Evolutionary conservation across 2,329 filamentous ascomycete species (phyloP), one percentile per base, ranked within the genome.

Genomic region (Colletotrichum tamarilloi): DNA sequence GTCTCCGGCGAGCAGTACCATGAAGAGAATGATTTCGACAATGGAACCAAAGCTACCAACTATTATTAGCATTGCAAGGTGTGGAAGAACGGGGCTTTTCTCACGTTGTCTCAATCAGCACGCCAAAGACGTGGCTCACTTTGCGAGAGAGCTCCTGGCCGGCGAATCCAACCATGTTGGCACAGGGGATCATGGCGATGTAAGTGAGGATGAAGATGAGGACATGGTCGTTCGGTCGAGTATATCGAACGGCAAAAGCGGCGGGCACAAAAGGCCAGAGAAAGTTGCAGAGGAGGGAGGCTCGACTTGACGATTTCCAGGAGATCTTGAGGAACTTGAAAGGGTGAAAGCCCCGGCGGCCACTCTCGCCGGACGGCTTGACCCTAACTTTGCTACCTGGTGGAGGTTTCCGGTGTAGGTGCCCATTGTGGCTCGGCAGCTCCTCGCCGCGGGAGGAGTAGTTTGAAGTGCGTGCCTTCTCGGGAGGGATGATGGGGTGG

Each of bases 1-100:
- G 64, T 85, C 76, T 2, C 85, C 81, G 12, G 80, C 81, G 5
- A 97, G 86, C 57, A 97, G 84, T 2, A 95, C 89, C 85, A 96
- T 92, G 82, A 97, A 97, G 35, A 97, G 84, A 59, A 97, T 89
- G 69, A 97, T 92, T 80, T 97, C 94, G 65, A 97, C 94, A 11
- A 95, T 83, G 0, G 93, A 94, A 2, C 93, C 93, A 64, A 95
- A 80, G 0, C 85, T 87, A 24, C 1, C 22, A 35, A 19, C 14
- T 22, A 28, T 2, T 64, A 66, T 69, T 26, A 53, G 24, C n/a
- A 19, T 26, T 11, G 9, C 5, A 5, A n/a, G 8, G 19, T 38
- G 2, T 5, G 12, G 14, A 30, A 28, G 22, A 12, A n/a, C 6
- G 35, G 32, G 11, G 6, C 14, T 14, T 22, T 11, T 79, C 84